Base-by-base conservation (phyloP, 805 yeast species). In the Monosporozyma unispora region DNA sequence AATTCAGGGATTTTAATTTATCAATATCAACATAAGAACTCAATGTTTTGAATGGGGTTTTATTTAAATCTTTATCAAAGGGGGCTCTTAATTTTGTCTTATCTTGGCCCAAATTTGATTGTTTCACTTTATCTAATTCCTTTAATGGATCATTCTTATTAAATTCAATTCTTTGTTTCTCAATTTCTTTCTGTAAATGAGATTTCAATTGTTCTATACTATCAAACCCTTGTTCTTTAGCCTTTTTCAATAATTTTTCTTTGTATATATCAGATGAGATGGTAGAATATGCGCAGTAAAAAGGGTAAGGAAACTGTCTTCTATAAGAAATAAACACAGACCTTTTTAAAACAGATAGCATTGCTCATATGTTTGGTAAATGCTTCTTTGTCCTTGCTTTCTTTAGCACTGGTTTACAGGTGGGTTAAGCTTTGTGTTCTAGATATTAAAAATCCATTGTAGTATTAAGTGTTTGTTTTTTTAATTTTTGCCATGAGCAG, bases 1-100 rank as follows among this genome's bases (percentile, higher is more conserved):
- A 57, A 0, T 79, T 75, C 47, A 90, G 75, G 4, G 71, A 74
- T 45, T 67, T 52, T 45, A 87, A 56, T 63, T 88, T 90, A 0
- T 77, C 84, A 7, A 80, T 71, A 49, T 87, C 89, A 39, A 93
- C 65, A 64, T 72, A 91, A 0, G 90, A 79, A 43, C 76, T 72
- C 48, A 93, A 70, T 0, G 87, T 81, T 67, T 88, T 88, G 68
- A 75, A 86, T 3, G 91, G 88, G 19, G 35, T 21, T 11, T 43
- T 19, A 4, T 28, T 16, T 14, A n/a, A 6, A 29, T 16, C 38
- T 14, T n/a, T 21, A 18, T 35, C n/a, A 5, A 35, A n/a, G 39
- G 39, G 21, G 4, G 18, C 19, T 14, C 21, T 35, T 51, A 58
- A 59, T 45, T 67, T 62, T 49, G 70, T 64, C 57, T 78, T 78